A percentile compares a stretch with the other conserved stretches of the same genome.
Evolutionary conservation across 176 grass and related monocot genomes (phyloP).

Genomic region (Stipa capillata): DNA sequence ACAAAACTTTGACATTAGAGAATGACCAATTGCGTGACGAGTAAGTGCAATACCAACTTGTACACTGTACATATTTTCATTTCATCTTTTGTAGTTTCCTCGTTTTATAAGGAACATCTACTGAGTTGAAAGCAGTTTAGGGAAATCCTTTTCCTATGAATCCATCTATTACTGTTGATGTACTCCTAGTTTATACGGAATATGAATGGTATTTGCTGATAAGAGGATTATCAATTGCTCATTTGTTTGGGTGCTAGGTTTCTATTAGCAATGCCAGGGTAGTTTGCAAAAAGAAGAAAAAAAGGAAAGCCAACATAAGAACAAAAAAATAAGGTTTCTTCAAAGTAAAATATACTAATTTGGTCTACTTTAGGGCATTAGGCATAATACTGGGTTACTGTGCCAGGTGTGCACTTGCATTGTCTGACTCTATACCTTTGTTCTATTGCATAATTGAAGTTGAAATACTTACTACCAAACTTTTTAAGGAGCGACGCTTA

Average conservation of each 20-base stretch:
- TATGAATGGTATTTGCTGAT: neutral
- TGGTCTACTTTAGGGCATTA: neutral
- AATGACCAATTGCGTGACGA: slow-evolving; percentile 58
- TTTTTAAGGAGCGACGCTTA: too few relatives aligned
- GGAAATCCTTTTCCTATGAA: neutral
- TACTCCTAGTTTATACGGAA: slow-evolving; percentile 5
- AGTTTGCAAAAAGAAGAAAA: slow-evolving; percentile 15
- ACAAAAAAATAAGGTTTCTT: neutral
- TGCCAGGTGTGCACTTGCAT: neutral
- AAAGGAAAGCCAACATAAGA: neutral
- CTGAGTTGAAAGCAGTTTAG: neutral
- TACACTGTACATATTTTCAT: slow-evolving; percentile 13
- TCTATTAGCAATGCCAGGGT: neutral
- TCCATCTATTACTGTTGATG: slow-evolving; percentile 1
- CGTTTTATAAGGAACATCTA: neutral
- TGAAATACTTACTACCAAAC: neutral
- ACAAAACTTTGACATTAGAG: slow-evolving; percentile 48
- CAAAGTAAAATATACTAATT: neutral
- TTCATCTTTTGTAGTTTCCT: neutral
- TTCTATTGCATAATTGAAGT: neutral
- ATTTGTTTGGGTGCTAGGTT: neutral
- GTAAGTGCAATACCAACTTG: slow-evolving; percentile 49
- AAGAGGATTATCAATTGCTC: neutral
- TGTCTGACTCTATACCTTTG: neutral
- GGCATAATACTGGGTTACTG: neutral